Evolutionary conservation across 371 early-diverging fungal species (phyloP), one percentile per base, ranked within the genome.

Genomic region (Capniomyces stellatus): DNA sequence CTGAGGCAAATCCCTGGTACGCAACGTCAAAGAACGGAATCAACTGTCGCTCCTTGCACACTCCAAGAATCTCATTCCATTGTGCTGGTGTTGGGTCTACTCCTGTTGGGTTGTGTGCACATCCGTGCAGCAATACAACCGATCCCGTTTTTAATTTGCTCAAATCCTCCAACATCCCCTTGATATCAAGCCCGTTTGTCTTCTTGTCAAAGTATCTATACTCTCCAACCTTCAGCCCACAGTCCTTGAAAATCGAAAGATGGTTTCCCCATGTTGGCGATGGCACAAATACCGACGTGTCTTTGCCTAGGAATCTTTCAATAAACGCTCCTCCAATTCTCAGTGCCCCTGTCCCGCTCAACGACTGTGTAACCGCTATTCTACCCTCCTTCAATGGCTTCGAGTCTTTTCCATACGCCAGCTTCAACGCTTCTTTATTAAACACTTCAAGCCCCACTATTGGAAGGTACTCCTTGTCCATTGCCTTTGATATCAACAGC

Each of bases 41-140:
- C 71, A 92, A 92, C 10, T 75, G 73, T 61, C 85, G 82, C 49
- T 78, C 76, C 74, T 89, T 83, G 55, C 87, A 69, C 30, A 83
- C 78, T 56, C 79, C 58, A 52, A 84, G 78, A 61, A 97, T 85
- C 64, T 89, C 75, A 49, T 78, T 71, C 98, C 98, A 98, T 71
- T 98, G 93, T 43, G 70, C 81, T 51, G 71, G 63, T 44, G 88
- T 89, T 40, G 98, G 98, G 68, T 98, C 98, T 39, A 95, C 95
- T 66, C 98, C 96, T 22, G 96, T 94, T 25, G 98, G 98, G 78
- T 98, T 98, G 74, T 98, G 98, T 24, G 96, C 98, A 70, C 98
- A 98, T 42, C 94, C 96, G 68, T 98, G 98, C 52, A 98, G 75
- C 53, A 98, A 74, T 53, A 95, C 77, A 55, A 95, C 71, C 46